Percentiles rank a stretch among this genome's conserved stretches.
phyloP scores from a whole-genome alignment of 1,284 basidiomycete species.

The Papiliotrema terrestris region DNA sequence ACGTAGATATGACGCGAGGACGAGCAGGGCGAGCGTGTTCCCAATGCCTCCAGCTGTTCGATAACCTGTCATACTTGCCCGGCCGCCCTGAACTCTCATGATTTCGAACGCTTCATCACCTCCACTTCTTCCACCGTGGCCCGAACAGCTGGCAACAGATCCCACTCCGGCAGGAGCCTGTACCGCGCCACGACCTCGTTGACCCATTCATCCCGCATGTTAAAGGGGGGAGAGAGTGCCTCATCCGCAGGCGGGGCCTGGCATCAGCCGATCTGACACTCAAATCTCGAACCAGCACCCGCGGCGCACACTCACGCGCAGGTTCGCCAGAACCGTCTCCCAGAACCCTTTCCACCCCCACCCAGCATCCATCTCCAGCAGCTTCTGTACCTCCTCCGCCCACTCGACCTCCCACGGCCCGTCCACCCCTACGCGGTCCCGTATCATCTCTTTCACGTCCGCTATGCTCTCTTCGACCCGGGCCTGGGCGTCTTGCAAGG shows the following conservation, averaged over 20 bases:
- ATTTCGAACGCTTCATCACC: too few relatives aligned
- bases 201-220: conserved; percentile 22
- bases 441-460: conserved; percentile 52
- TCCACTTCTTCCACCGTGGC: conserved; percentile 23
- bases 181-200: conserved; percentile 22
- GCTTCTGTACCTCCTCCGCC: conserved; percentile 49
- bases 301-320: conserved; percentile 24
- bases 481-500: conserved; percentile 45
- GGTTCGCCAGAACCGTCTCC: conserved; percentile 33
- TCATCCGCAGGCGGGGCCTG: conserved; percentile 26
- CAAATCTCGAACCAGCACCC: neutral
- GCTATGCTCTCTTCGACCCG: conserved; percentile 49
- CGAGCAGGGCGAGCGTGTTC: too few relatives aligned
- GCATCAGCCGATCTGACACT: too few relatives aligned
- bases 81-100: too few relatives aligned
- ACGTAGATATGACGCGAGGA: too few relatives aligned
- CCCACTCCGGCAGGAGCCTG: conserved; percentile 26
- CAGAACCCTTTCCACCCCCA: conserved; percentile 52
- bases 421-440: conserved; percentile 13
- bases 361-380: conserved; percentile 51
- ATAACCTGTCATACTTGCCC: too few relatives aligned
- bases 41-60: too few relatives aligned
- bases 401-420: conserved; percentile 50
- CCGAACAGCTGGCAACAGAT: conserved; percentile 18
- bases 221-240: conserved; percentile 16